Base-by-base conservation (phyloP, 768 basidiomycete species). In the Strobilomyces confusus region DNA sequence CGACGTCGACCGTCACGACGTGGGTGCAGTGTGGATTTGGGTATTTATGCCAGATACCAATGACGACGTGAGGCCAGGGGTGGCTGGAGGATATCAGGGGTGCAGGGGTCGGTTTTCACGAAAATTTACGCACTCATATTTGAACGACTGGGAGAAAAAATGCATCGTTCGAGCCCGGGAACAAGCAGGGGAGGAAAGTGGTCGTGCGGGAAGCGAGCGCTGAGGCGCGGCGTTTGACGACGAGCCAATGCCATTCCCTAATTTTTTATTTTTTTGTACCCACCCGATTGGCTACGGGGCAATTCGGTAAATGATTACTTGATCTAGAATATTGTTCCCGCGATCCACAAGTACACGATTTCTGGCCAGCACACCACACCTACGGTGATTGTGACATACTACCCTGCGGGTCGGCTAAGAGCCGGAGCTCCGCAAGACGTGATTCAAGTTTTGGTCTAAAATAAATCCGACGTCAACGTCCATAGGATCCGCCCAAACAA, bases 41-140 rank as follows among this genome's bases (percentile, higher is more conserved):
- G 71, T 97, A 97, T 78, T 97, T 97, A 60, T 87, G 86, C 88
- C 92, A 94, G 80, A 95, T 89, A 58, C 89, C 90, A 65, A 89
- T 86, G 57, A 93, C 84, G 60, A 95, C 92, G 75, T 92, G 91
- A 55, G 85, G 79, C 87, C 93, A 95, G 38, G 92, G 80, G 66
- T 93, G 91, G 57, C 93, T 97, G 42, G 13, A 51, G 43, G 49
- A 52, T 41, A 40, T 62, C 46, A 52, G 50, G 50, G 44, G 34
- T 1, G 33, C 23, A 32, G 47, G 12, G 26, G 53, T 52, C 40
- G 48, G 52, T 20, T 19, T 15, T 23, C 41, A 44, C n/a, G 9
- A 26, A 51, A 50, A 20, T 34, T 22, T 33, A 79, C 87, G 69
- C 64, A 92, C 90, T 91, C 87, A 67, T 90, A 93, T 64, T 81